Evolutionary conservation across 2,329 filamentous ascomycete genomes (phyloP), one percentile per base, ranked within the genome.

Genomic region (Apiospora marii): DNA sequence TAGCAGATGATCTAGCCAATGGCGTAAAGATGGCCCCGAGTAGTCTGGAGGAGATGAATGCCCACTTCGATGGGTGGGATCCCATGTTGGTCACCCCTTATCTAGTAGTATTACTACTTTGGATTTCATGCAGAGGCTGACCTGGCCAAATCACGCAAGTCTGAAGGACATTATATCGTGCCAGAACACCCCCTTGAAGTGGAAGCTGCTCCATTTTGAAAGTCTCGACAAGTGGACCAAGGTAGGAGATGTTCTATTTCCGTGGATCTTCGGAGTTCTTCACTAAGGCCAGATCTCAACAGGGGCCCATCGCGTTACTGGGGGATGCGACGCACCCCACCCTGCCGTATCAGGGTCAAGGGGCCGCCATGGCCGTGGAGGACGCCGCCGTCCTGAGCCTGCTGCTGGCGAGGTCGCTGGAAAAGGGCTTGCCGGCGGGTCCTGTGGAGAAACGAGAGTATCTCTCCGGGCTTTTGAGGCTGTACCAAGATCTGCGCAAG

Each of bases 351-450:
- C 75, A 79, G 27, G 77, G 74, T 3, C 78, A 80, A 49, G 78
- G 78, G 0, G 78, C 75, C 5, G 78, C 78, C 37, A 76, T 76
- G 73, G 76, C 75, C 3, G 74, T 77, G 48, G 77, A 79, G 41
- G 78, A 80, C 44, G 78, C 74, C 2, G 74, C 76, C 19, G 68
- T 78, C 1, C 70, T 80, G 3, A 77, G 74, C 14, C 74, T 73
- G 0, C 74, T 80, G 10, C 90, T 64, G 58, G 58, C 58, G 19
- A n/a, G 13, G 22, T 64, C 58, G 19, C 58, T 64, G 14, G 58
- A 64, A 34, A 64, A 41, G 58, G 34, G 58, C 4, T 2, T 64
- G 10, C 58, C 58, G 19, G 34, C 30, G 19, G 34, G n/a, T 24
- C 3, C 8, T 7, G 58, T 4, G 34, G 30, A 41, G 34, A 30